Conservation (phyloP, 345 rosid species). For the Gossypium mustelinum region DNA sequence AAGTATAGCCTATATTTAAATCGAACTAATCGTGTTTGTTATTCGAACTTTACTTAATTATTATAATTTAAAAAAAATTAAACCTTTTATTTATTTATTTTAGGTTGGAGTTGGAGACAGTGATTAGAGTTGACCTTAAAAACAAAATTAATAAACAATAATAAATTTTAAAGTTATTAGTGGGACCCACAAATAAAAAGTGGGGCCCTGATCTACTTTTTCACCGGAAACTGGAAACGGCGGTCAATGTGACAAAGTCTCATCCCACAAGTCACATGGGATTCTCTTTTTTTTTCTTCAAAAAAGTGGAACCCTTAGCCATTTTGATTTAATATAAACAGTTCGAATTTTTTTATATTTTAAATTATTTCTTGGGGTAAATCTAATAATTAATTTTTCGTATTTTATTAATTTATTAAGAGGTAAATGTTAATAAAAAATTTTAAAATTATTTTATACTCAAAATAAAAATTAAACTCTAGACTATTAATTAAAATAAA, state of each 20-base stretch:
- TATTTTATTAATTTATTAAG: no score
- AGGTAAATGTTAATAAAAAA: fast-evolving
- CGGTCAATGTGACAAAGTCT: constrained; percentile 29
- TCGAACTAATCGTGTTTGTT: fast-evolving
- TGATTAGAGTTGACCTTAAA: constrained; percentile 53
- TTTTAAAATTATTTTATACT: fast-evolving
- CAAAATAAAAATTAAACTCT: fast-evolving
- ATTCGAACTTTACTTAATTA: fast-evolving
- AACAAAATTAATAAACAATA: constrained; percentile 31
- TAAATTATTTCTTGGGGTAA: fast-evolving
- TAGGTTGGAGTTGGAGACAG: constrained; percentile 39
- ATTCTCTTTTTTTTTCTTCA: constrained; percentile 19
- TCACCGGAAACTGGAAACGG: constrained; percentile 40
- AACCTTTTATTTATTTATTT: no score
- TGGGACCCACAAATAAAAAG: constrained; percentile 8
- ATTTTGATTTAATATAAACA: no score
- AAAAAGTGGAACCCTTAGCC: background rate
- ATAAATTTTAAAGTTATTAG: constrained; percentile 18
- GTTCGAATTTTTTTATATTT: no score
- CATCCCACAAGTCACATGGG: constrained; percentile 47
- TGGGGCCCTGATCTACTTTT: background rate
- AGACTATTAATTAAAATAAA: fast-evolving
- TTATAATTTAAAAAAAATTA: no score
- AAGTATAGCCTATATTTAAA: no score
- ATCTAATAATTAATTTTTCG: no score